These are phyloP conservation scores for Hordeum vulgare DNA, from an alignment of 176 grass and related monocot species.

Conservation along the genomic window DNA sequence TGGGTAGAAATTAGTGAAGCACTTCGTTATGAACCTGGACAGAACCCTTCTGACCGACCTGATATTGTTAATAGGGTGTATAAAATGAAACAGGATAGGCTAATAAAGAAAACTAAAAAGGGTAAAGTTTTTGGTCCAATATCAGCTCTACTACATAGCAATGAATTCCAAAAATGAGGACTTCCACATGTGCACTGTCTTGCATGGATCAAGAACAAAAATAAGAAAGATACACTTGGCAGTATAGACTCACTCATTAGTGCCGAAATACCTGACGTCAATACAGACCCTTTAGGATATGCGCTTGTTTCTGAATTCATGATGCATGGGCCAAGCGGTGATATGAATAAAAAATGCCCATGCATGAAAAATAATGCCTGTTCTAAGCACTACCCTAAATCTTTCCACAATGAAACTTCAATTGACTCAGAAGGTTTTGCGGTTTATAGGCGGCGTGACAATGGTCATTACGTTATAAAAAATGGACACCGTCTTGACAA, in stretches of 20 bases:
- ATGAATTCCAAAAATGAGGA: not conserved
- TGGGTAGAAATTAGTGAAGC: not conserved
- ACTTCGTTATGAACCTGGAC: not conserved
- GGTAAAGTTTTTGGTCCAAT: not conserved
- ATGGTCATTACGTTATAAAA: not conserved
- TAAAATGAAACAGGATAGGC: not conserved
- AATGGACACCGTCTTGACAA: not conserved
- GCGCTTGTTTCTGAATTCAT: not conserved
- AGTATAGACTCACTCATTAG: not conserved
- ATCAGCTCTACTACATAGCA: not conserved
- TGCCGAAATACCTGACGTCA: not conserved
- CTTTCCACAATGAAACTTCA: no score
- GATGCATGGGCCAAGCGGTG: not conserved
- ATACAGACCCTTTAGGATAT: not conserved
- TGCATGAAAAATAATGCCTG: not conserved
- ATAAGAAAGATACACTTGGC: not conserved
- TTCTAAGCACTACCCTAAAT: not conserved
- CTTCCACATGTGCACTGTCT: not conserved
- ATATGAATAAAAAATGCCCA: not conserved
- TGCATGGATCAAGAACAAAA: not conserved
- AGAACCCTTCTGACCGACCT: not conserved
- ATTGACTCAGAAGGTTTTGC: not conserved
- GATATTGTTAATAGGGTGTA: not conserved
- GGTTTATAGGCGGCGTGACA: not conserved
- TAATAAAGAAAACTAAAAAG: not conserved